phyloP scores from a whole-genome alignment of 2,329 filamentous ascomycete genomes.

The Juglanconis sp. region DNA sequence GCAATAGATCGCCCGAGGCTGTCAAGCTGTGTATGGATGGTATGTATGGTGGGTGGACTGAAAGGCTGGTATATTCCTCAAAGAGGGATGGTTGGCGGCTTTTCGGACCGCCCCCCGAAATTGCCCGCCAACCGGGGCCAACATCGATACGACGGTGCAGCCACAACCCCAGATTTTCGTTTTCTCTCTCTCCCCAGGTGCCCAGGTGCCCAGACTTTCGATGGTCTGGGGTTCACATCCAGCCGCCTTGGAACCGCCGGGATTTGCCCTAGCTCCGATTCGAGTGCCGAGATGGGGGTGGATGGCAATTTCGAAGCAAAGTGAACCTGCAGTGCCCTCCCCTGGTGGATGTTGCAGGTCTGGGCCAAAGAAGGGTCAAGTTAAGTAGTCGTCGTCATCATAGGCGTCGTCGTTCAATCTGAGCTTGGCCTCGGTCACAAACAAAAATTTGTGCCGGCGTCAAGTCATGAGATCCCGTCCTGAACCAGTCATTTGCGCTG shows the following conservation, averaged over 20 bases:
- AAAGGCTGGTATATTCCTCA: neutral
- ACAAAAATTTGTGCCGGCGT: neutral
- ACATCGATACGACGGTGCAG: conserved; percentile 8
- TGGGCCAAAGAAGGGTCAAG: neutral
- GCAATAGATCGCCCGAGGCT: neutral
- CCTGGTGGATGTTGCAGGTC: neutral
- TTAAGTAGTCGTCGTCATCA: neutral
- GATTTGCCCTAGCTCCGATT: neutral
- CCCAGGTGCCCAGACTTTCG: neutral
- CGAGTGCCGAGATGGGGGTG: neutral
- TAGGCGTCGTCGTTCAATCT: neutral
- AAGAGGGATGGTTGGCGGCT: conserved; percentile 8
- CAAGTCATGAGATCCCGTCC: neutral
- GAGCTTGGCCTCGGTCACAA: neutral
- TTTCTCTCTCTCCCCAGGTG: neutral
- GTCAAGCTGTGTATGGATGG: neutral
- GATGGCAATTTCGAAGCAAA: neutral
- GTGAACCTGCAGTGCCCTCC: neutral
- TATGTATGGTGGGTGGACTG: conserved; percentile 5
- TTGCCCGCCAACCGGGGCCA: conserved; percentile 14
- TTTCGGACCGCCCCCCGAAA: conserved; percentile 16
- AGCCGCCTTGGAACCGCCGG: neutral
- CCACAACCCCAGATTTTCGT: conserved; percentile 2
- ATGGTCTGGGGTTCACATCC: neutral
- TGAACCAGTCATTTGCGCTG: no score